Evolutionary conservation across 139 green algal genomes (phyloP), one percentile per base, ranked within the genome.

Genomic region (Picochlorum sp.): DNA sequence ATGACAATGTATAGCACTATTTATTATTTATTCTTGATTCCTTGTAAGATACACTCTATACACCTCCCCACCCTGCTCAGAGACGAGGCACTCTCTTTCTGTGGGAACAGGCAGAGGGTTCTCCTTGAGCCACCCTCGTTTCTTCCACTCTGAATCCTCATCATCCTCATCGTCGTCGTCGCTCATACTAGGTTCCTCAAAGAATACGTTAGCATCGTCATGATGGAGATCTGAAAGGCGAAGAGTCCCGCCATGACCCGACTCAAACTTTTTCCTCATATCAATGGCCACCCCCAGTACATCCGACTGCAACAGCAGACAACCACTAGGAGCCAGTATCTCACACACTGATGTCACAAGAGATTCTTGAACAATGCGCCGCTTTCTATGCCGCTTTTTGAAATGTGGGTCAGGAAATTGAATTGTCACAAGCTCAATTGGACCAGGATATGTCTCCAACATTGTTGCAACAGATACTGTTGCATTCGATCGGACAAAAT

Each of bases 341-440:
- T 70, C 34, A 1, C 11, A 38, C 18, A 83, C 41, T 3, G 60
- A 62, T 45, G 68, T 15, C 34, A 86, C 79, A 15, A 88, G 49
- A 30, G 63, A n/a, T 28, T 65, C 73, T 79, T 97, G 90, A 49
- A 96, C 82, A 26, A 92, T 77, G 11, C 86, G 73, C 37, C 87
- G 73, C 77, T 97, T 97, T 63, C 74, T 74, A 78, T 96, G 85
- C 24, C 69, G 67, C 44, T 76, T 79, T 71, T 96, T 96, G 69
- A 94, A 96, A 73, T 95, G 89, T 0, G 90, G 90, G 65, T 95
- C 89, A 3, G 90, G 90, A 71, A 89, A 96, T 77, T 96, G 90
- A 66, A 84, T 66, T 28, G 62, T 69, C 13, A 79, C 68, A 4
- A 78, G 68, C 15, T 67, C 55, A n/a, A 96, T 30, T 4, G 64